Evolutionary conservation across 768 basidiomycete species (phyloP).

Genomic region (Boletellus ananiceps): DNA sequence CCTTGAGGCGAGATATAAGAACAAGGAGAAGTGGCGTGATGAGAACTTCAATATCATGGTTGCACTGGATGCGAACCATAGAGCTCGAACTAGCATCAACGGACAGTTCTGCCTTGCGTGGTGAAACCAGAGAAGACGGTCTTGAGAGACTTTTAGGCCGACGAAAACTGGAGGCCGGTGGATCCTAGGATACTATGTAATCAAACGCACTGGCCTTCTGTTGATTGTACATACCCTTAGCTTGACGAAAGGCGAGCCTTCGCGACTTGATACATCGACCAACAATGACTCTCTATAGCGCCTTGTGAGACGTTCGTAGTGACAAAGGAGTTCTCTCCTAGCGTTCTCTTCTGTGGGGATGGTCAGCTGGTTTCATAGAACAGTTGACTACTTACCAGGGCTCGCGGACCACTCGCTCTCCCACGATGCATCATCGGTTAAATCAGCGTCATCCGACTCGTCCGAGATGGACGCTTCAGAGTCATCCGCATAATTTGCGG

Average conservation of each 20-base stretch:
- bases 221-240: slow-evolving; percentile 35
- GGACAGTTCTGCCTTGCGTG: slow-evolving; percentile 2
- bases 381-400: slow-evolving; percentile 24
- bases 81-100: not conserved
- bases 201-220: not conserved
- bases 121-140: slow-evolving; percentile 2
- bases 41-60: slow-evolving; percentile 36
- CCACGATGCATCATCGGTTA: slow-evolving; percentile 46
- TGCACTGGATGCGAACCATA: slow-evolving; percentile 37
- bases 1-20: slow-evolving; percentile 40
- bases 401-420: slow-evolving; percentile 40
- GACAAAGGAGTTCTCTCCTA: slow-evolving; percentile 32
- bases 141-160: not conserved
- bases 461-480: slow-evolving; percentile 53
- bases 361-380: slow-evolving; percentile 9
- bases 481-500: slow-evolving; percentile 27
- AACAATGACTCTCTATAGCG: slow-evolving; percentile 42
- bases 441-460: slow-evolving; percentile 73
- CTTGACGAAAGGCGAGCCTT: slow-evolving; percentile 43
- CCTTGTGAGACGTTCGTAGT: slow-evolving; percentile 46
- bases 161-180: slow-evolving; percentile 8
- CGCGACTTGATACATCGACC: slow-evolving; percentile 39
- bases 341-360: slow-evolving; percentile 14
- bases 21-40: slow-evolving; percentile 56
- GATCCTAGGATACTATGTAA: slow-evolving; percentile 8